Evolutionary conservation across 305 asterid species (phyloP).

Genomic region (Rubia tinctorum): DNA sequence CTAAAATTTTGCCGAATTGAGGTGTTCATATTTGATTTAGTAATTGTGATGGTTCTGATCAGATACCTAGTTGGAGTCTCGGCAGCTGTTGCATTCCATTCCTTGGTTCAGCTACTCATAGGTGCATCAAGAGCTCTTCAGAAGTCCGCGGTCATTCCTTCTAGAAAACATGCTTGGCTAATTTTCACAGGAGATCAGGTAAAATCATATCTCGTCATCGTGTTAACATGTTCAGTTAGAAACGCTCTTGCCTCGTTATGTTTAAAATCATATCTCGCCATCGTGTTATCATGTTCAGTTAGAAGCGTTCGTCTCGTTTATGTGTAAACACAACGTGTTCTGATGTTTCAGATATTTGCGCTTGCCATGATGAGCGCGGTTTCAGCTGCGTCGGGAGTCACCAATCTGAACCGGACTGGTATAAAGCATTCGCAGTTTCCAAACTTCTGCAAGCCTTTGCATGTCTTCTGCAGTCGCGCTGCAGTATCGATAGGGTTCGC

Average conservation of each 20-base stretch:
- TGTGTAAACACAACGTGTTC: background rate
- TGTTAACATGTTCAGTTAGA: background rate
- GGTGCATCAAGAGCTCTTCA: constrained; percentile 36
- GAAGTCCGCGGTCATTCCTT: constrained; percentile 44
- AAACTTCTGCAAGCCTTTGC: constrained; percentile 78
- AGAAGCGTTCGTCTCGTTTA: background rate
- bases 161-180: constrained; percentile 70
- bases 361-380: constrained; percentile 82
- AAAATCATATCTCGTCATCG: background rate
- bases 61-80: constrained; percentile 86
- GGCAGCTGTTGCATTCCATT: constrained; percentile 66
- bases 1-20: too few relatives aligned
- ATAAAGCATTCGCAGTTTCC: constrained; percentile 72
- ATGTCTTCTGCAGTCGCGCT: constrained; percentile 59
- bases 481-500: constrained; percentile 72
- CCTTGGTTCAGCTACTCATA: constrained; percentile 62
- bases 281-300: background rate
- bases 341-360: constrained; percentile 51
- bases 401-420: constrained; percentile 78
- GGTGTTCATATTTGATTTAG: constrained; percentile 19
- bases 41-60: constrained; percentile 26
- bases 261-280: background rate
- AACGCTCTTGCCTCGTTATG: background rate
- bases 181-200: constrained; percentile 88
- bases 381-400: constrained; percentile 86